phyloP scores from a whole-genome alignment of 2,329 filamentous ascomycete species.

The Allantophomopsis lycopodina region DNA sequence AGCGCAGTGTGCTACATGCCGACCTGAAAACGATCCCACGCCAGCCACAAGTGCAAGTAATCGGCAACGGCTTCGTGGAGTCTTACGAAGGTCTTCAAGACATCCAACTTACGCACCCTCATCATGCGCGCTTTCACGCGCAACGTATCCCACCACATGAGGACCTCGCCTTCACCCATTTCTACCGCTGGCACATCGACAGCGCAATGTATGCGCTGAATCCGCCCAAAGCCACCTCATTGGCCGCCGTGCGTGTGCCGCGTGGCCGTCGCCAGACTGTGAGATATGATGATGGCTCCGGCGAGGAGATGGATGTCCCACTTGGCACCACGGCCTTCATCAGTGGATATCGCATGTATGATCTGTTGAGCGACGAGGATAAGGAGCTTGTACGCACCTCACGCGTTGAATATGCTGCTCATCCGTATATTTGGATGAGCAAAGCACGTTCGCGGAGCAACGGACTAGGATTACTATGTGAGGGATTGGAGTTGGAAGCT shows the following conservation, averaged over 20 bases:
- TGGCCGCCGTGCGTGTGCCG: slow-evolving; percentile 61
- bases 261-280: slow-evolving; percentile 50
- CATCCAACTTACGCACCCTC: slow-evolving; percentile 57
- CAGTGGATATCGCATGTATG: slow-evolving; percentile 57
- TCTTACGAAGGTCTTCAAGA: slow-evolving; percentile 59
- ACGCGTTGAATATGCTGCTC: slow-evolving; percentile 61
- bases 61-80: slow-evolving; percentile 58
- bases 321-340: slow-evolving; percentile 68
- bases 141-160: slow-evolving; percentile 46
- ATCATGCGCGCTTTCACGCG: slow-evolving; percentile 65
- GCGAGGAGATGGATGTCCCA: slow-evolving; percentile 52
- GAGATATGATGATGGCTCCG: slow-evolving; percentile 59
- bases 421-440: slow-evolving; percentile 76
- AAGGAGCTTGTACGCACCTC: slow-evolving; percentile 54
- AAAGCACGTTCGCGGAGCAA: slow-evolving; percentile 49
- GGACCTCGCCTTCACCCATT: slow-evolving; percentile 41
- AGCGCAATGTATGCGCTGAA: slow-evolving; percentile 63
- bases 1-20: slow-evolving; percentile 56
- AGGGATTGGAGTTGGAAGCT: slow-evolving; percentile 45
- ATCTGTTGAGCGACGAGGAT: slow-evolving; percentile 48
- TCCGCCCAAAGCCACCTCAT: slow-evolving; percentile 59
- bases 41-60: slow-evolving; percentile 69
- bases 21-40: slow-evolving; percentile 71
- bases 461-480: slow-evolving; percentile 58
- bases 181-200: slow-evolving; percentile 74